Percentiles rank a stretch among this genome's conserved stretches.
Conservation (phyloP, 805 yeast genomes). For the Candida ovalis region DNA sequence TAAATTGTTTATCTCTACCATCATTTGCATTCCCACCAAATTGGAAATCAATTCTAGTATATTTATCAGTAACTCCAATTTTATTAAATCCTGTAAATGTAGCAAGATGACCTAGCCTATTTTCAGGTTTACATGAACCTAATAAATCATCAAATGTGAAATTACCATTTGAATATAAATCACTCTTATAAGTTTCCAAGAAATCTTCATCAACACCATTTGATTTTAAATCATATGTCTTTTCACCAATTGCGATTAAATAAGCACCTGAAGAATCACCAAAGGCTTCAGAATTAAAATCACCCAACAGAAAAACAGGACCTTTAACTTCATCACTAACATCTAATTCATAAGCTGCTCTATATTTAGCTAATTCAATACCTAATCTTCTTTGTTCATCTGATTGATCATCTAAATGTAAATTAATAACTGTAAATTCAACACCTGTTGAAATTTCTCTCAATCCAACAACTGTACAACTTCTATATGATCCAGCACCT, state of each 20-base stretch:
- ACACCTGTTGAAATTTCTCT: conserved; percentile 30
- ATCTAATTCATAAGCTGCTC: conserved; percentile 36
- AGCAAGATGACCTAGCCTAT: conserved; percentile 32
- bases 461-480: conserved; percentile 37
- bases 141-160: conserved; percentile 30
- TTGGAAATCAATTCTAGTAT: conserved; percentile 39
- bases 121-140: conserved; percentile 19
- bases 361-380: conserved; percentile 37
- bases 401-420: conserved; percentile 51
- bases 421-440: conserved; percentile 37
- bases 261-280: conserved; percentile 37
- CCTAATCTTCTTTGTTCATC: conserved; percentile 42
- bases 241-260: conserved; percentile 25
- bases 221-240: conserved; percentile 1
- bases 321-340: conserved; percentile 21
- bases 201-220: conserved; percentile 21
- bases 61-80: conserved; percentile 7
- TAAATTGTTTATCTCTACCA: conserved; percentile 16
- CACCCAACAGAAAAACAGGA: conserved; percentile 49
- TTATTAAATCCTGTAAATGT: conserved; percentile 40
- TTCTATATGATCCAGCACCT: conserved; percentile 39
- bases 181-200: conserved; percentile 16
- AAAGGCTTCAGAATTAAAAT: conserved; percentile 49
- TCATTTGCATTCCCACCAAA: conserved; percentile 25
- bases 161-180: background rate